Evolutionary conservation across 2,329 filamentous ascomycete species (phyloP).

Genomic region (Alternaria conjuncta): DNA sequence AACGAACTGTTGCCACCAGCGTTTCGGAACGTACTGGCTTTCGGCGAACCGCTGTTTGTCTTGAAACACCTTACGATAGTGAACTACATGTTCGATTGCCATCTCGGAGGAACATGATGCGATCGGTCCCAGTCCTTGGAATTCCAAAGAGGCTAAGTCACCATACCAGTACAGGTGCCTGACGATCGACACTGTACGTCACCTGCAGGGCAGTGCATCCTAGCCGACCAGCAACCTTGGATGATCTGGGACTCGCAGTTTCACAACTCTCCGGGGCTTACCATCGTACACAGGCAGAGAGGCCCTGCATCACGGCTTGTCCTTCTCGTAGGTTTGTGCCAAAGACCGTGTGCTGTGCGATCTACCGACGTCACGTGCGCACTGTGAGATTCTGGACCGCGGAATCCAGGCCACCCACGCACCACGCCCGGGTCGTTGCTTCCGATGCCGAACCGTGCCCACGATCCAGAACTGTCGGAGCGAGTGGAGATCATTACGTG

Average conservation of each 20-base stretch:
- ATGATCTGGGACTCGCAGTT: not conserved
- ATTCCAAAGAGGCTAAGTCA: not conserved
- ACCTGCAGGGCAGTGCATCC: not conserved
- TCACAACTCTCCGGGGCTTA: not conserved
- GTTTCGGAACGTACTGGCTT: conserved; percentile 10
- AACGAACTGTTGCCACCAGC: not conserved
- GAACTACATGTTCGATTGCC: not conserved
- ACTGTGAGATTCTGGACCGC: not conserved
- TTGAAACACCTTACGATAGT: not conserved
- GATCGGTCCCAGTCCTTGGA: not conserved
- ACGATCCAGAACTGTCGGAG: not conserved
- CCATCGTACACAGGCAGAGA: not conserved
- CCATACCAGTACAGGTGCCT: not conserved
- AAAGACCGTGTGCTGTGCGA: not conserved
- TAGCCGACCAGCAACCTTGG: not conserved
- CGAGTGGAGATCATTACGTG: conserved; percentile 12
- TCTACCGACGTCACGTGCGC: not conserved
- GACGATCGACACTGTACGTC: not conserved
- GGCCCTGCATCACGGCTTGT: not conserved
- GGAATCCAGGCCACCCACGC: not conserved
- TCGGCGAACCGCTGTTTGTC: not conserved
- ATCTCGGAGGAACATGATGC: not conserved
- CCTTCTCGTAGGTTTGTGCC: not conserved
- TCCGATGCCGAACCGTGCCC: not conserved
- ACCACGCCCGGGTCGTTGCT: not conserved